phyloP scores from a whole-genome alignment of 2,329 filamentous ascomycete genomes.

The Colletotrichum sp. region DNA sequence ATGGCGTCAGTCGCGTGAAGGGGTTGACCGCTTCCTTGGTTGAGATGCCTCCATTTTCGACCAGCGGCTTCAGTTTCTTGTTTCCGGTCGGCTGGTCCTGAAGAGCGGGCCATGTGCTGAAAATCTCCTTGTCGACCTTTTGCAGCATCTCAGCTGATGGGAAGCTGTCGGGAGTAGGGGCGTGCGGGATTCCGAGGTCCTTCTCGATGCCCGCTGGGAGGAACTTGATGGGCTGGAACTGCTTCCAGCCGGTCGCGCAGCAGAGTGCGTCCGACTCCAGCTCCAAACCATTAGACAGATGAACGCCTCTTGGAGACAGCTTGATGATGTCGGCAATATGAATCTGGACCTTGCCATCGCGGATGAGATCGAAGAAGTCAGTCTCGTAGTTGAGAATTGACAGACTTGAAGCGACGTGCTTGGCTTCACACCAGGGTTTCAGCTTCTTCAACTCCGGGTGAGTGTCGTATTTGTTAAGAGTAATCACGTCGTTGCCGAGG shows the following conservation, averaged over 20 bases:
- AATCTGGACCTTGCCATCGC: constrained; percentile 54
- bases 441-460: constrained; percentile 59
- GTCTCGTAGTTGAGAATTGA: constrained; percentile 66
- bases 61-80: constrained; percentile 12
- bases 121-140: constrained; percentile 12
- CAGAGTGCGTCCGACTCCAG: constrained; percentile 57
- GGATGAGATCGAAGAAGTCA: constrained; percentile 62
- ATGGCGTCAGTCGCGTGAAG: constrained; percentile 21
- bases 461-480: constrained; percentile 57
- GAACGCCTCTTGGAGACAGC: constrained; percentile 49
- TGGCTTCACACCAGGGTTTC: constrained; percentile 54
- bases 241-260: constrained; percentile 65
- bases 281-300: constrained; percentile 52
- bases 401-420: constrained; percentile 59
- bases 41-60: constrained; percentile 9
- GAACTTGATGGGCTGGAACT: constrained; percentile 57
- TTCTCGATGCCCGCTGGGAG: constrained; percentile 48
- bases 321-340: constrained; percentile 56
- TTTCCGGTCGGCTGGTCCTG: constrained; percentile 10
- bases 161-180: constrained; percentile 11
- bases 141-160: constrained; percentile 3
- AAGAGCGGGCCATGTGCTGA: constrained; percentile 9
- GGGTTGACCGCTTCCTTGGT: constrained; percentile 16
- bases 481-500: constrained; percentile 59
- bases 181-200: constrained; percentile 55